phyloP scores from a whole-genome alignment of 768 basidiomycete species.

The Strobilomyces confusus region DNA sequence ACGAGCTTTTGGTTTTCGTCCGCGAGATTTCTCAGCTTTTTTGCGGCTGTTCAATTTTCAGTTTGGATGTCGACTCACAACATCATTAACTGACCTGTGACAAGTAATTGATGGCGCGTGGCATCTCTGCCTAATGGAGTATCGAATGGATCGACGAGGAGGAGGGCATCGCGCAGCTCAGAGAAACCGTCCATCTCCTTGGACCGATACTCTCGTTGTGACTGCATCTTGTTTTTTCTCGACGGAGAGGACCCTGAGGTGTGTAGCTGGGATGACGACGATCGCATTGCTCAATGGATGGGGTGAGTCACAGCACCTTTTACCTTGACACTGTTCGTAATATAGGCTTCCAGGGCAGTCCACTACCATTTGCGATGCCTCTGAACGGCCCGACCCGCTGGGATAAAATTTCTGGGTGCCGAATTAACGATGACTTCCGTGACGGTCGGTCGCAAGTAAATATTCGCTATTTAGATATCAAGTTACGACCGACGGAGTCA shows the following conservation, averaged over 20 bases:
- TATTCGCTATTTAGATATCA: not conserved
- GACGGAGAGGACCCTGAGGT: slow-evolving; percentile 3
- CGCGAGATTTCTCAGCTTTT: slow-evolving; percentile 40
- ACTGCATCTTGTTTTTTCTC: slow-evolving; percentile 24
- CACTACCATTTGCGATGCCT: slow-evolving; percentile 6
- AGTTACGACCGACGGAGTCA: not conserved
- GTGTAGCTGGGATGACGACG: slow-evolving; percentile 9
- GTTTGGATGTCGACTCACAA: not conserved
- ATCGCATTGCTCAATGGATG: slow-evolving; percentile 12
- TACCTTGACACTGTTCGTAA: slow-evolving; percentile 1
- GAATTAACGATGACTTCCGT: not conserved
- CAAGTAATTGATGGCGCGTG: slow-evolving; percentile 29
- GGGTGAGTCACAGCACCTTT: slow-evolving; percentile 8
- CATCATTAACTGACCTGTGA: slow-evolving; percentile 16
- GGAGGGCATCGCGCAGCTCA: slow-evolving; percentile 26
- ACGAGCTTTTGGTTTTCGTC: slow-evolving; percentile 23
- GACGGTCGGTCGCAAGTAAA: not conserved
- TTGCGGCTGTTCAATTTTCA: slow-evolving; percentile 35
- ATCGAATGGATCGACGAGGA: slow-evolving; percentile 24
- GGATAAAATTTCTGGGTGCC: not conserved
- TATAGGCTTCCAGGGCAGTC: slow-evolving; percentile 10
- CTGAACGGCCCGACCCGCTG: not conserved
- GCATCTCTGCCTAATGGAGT: slow-evolving; percentile 23
- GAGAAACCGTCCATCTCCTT: slow-evolving; percentile 30
- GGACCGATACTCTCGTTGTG: slow-evolving; percentile 28